These are phyloP conservation scores for Linnemannia schmuckeri DNA, from an alignment of 192 early-diverging fungal genomes.

Conservation along the genomic window DNA sequence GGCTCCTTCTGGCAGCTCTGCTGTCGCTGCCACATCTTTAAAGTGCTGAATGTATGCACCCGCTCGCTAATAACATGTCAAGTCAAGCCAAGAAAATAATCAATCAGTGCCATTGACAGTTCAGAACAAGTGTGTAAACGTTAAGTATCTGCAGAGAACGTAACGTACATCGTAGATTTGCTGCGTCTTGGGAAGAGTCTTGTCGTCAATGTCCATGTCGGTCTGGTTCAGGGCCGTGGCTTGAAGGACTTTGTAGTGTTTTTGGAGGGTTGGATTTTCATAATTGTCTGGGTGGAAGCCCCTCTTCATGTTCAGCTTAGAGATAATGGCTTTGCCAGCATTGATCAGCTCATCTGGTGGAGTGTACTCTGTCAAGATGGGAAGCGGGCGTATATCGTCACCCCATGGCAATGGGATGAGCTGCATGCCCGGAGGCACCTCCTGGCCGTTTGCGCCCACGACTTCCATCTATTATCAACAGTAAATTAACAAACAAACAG, in stretches of 20 bases:
- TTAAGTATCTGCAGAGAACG: neutral
- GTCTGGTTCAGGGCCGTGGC: constrained; percentile 55
- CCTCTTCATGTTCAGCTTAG: constrained; percentile 55
- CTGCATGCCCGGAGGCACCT: constrained; percentile 75
- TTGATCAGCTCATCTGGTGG: constrained; percentile 51
- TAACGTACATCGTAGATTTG: constrained; percentile 37
- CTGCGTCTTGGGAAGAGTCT: constrained; percentile 49
- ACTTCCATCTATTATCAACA: constrained; percentile 57
- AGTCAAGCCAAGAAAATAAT: neutral
- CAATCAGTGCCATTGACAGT: neutral
- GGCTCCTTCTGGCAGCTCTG: constrained; percentile 14
- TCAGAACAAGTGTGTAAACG: neutral
- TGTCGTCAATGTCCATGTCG: constrained; percentile 58
- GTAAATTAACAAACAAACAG: neutral
- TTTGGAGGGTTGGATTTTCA: constrained; percentile 59
- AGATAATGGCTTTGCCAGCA: constrained; percentile 46
- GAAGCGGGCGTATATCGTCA: constrained; percentile 76
- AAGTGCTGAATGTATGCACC: constrained; percentile 49
- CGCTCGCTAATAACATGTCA: constrained; percentile 37
- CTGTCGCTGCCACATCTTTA: constrained; percentile 25
- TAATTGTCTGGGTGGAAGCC: constrained; percentile 58
- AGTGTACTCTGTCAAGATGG: constrained; percentile 32
- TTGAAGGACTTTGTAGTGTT: constrained; percentile 56
- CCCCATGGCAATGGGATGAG: constrained; percentile 78
- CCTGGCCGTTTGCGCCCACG: constrained; percentile 61